Percentiles rank a stretch among this genome's conserved stretches.
Evolutionary conservation across 208 protist genomes (phyloP).

Genomic region (Leishmania tarentolae): DNA sequence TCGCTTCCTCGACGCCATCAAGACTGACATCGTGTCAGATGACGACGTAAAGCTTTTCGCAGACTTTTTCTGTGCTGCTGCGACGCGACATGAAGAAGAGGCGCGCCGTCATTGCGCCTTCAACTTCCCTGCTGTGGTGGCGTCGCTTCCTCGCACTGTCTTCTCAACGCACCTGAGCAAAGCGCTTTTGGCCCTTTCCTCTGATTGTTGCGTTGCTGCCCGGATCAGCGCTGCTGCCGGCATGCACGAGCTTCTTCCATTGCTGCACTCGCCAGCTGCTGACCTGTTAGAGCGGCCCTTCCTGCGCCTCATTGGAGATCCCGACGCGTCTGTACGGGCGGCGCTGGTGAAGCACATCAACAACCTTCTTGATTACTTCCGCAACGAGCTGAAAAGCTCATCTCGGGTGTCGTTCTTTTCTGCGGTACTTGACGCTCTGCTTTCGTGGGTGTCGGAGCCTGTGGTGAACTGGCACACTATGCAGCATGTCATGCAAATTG

Average conservation of each 20-base stretch:
- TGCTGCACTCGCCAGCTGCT: constrained; percentile 68
- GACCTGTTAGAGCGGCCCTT: constrained; percentile 70
- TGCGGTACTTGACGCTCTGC: constrained; percentile 45
- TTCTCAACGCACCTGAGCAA: constrained; percentile 69
- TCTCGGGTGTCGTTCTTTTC: constrained; percentile 60
- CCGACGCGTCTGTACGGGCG: constrained; percentile 51
- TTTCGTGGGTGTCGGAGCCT: constrained; percentile 41
- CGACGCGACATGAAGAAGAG: constrained; percentile 60
- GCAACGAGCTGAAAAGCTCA: constrained; percentile 34
- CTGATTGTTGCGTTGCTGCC: constrained; percentile 53
- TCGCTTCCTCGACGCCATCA: constrained; percentile 85
- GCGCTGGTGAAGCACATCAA: constrained; percentile 59
- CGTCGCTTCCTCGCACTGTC: constrained; percentile 75
- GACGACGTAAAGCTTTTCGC: constrained; percentile 86
- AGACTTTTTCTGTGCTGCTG: constrained; percentile 74
- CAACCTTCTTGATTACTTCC: constrained; percentile 77
- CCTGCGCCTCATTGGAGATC: constrained; percentile 62
- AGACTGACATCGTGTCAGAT: constrained; percentile 76
- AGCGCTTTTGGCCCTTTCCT: constrained; percentile 65
- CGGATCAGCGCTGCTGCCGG: constrained; percentile 76
- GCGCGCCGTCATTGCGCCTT: constrained; percentile 83
- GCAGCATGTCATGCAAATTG: constrained; percentile 58
- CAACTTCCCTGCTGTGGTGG: constrained; percentile 89
- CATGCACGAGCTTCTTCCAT: constrained; percentile 82
- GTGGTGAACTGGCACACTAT: constrained; percentile 77